phyloP scores from a whole-genome alignment of 169 alveolate genomes.

The Toxoplasma gondii region DNA sequence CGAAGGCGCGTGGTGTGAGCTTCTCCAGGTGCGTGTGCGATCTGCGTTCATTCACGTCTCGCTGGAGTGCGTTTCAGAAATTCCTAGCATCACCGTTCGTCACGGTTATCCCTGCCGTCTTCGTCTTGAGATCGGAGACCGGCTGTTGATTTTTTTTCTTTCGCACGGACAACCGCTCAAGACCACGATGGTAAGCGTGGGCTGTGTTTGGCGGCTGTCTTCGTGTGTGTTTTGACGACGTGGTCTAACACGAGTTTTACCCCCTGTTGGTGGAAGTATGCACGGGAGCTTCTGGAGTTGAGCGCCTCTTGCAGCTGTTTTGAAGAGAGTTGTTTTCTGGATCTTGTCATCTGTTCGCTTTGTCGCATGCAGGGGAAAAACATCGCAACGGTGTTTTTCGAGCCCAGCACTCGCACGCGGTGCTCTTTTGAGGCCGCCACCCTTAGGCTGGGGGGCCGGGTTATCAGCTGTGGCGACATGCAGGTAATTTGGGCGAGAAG shows the following conservation, averaged over 20 bases:
- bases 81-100: background rate
- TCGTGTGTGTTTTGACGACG: too few species aligned
- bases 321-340: too few species aligned
- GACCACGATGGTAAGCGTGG: too few species aligned
- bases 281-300: too few species aligned
- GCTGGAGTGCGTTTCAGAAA: background rate
- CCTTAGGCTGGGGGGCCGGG: constrained; percentile 81
- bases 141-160: too few species aligned
- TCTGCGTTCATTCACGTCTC: background rate
- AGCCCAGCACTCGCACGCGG: constrained; percentile 88
- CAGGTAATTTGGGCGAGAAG: background rate
- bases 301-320: too few species aligned
- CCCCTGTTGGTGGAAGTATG: too few species aligned
- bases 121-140: background rate
- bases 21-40: background rate
- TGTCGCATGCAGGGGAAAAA: constrained; percentile 58
- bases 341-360: background rate
- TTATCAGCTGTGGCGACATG: constrained; percentile 62
- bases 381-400: constrained; percentile 76
- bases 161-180: too few species aligned
- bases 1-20: background rate
- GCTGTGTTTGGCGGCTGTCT: too few species aligned
- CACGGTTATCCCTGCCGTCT: background rate
- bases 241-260: too few species aligned
- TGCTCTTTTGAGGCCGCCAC: constrained; percentile 87